Evolutionary conservation across 1,139 yeast species (phyloP), one percentile per base, ranked within the genome.

Genomic region (Arxiozyma heterogenica): DNA sequence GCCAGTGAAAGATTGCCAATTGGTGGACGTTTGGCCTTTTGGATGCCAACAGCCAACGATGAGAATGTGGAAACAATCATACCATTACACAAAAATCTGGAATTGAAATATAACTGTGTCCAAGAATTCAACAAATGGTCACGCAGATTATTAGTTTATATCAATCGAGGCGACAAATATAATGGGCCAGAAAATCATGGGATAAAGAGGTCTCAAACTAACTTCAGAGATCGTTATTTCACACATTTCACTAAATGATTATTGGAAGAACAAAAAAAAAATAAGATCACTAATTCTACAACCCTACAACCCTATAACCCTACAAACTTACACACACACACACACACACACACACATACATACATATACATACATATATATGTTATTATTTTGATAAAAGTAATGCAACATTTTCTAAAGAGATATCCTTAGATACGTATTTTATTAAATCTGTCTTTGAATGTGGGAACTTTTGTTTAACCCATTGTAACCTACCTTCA

Each of bases 41-140:
- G 99, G 99, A 88, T 93, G 95, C 99, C 99, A 0, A 86, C 95
- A 0, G 95, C 97, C 1, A 90, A 90, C 65, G 96, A 88, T 61
- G 95, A 88, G 59, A 83, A 82, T 60, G 69, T 74, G 17, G 83
- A 83, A 56, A 81, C 86, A 41, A 76, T 80, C 54, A 82, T 91
- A 44, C 98, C 98, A 1, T 82, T 83, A 61, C 96, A 93, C 69
- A 77, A 80, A 55, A 81, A 79, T 50, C 70, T 93, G 55, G 86
- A 86, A 64, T 73, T 90, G 58, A 70, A 84, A 48, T 83, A 87
- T 61, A 82, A 84, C 58, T 76, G 95, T 59, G 91, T 86, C 44
- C 99, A 93, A 67, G 89, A 83, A 59, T 93, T 93, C 70, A 84
- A 87, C 69, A 89, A 86, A 69, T 94, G 95, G 98, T 86, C 96